Conservation (phyloP, 73 alveolate genomes). For the Stentor coeruleus region DNA sequence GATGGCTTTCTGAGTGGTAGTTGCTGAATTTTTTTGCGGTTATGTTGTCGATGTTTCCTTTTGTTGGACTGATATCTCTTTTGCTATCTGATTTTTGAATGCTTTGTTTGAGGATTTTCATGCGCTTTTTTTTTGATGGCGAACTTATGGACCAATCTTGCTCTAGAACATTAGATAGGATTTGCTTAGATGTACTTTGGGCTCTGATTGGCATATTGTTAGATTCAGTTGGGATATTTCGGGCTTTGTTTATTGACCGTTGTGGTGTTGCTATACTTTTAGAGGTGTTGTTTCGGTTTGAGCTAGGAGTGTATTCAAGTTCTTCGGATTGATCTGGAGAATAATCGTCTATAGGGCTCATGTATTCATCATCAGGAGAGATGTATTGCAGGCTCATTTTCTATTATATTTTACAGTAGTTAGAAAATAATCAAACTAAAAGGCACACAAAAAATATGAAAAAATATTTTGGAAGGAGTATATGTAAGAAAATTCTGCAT, state of each 20-base stretch:
- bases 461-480: too few relatives aligned
- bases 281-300: background rate
- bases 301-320: slow-evolving; percentile 2
- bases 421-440: too few relatives aligned
- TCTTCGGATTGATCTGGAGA: slow-evolving; percentile 11
- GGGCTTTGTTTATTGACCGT: background rate
- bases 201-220: background rate
- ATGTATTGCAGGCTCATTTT: slow-evolving; percentile 18
- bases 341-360: slow-evolving; percentile 19
- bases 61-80: background rate
- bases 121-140: slow-evolving; percentile 14
- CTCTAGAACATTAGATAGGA: slow-evolving; percentile 20
- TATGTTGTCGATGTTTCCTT: slow-evolving; percentile 4
- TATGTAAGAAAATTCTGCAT: too few relatives aligned
- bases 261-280: background rate
- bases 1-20: slow-evolving; percentile 4
- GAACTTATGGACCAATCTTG: slow-evolving; percentile 16
- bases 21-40: slow-evolving; percentile 15
- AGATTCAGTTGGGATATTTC: background rate
- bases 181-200: background rate
- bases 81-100: background rate
- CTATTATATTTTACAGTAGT: too few relatives aligned
- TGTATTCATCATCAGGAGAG: slow-evolving; percentile 12
- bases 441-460: too few relatives aligned
- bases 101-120: background rate